Evolutionary conservation across 176 grass and related monocot species (phyloP).

Genomic region (Calamus simplicifolius): DNA sequence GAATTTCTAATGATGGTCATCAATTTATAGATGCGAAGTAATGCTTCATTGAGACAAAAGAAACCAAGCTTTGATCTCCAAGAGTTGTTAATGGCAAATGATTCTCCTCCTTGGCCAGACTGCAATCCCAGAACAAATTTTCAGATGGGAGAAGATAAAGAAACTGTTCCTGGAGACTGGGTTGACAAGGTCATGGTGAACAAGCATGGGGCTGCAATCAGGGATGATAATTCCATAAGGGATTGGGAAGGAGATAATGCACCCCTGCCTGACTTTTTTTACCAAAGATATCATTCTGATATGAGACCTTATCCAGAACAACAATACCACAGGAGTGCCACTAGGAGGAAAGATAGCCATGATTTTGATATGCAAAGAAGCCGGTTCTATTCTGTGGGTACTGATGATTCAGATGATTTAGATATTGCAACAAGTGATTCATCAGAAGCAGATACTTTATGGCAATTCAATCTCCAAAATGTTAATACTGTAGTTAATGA

Average conservation of each 20-base stretch:
- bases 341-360: conserved; percentile 42
- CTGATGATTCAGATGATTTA: conserved; percentile 90
- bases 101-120: conserved; percentile 69
- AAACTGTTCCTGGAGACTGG: conserved; percentile 64
- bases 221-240: conserved; percentile 28
- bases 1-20: not conserved
- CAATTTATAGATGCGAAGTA: conserved; percentile 45
- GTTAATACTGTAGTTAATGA: conserved; percentile 41
- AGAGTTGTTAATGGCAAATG: conserved; percentile 67
- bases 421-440: conserved; percentile 98
- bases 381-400: conserved; percentile 62
- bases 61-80: conserved; percentile 90
- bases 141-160: conserved; percentile 72
- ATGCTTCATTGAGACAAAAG: conserved; percentile 58
- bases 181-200: conserved; percentile 93
- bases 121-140: conserved; percentile 59
- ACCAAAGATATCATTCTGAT: conserved; percentile 65
- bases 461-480: conserved; percentile 84
- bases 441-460: conserved; percentile 89
- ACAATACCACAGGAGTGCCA: conserved; percentile 34
- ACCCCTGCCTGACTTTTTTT: conserved; percentile 78
- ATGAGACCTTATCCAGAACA: conserved; percentile 31
- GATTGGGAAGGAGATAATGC: conserved; percentile 80
- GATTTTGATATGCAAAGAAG: conserved; percentile 53
- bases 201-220: conserved; percentile 14